Percentiles rank a stretch among this genome's conserved stretches.
Evolutionary conservation across 768 basidiomycete genomes (phyloP).

Genomic region (Mycena galericulata): DNA sequence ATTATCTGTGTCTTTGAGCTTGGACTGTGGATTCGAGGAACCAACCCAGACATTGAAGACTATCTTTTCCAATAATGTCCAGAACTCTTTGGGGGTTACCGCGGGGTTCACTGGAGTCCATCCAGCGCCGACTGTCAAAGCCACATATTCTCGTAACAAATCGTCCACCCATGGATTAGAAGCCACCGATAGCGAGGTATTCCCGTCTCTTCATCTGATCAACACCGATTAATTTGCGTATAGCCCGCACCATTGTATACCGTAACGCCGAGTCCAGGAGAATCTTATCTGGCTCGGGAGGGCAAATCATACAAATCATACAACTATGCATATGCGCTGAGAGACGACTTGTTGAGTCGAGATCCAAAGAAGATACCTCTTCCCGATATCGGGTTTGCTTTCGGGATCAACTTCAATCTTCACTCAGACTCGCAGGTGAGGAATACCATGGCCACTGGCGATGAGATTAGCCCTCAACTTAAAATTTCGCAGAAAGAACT

Average conservation of each 20-base stretch:
- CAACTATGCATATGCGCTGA: neutral
- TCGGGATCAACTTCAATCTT: neutral
- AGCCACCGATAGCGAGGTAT: slow-evolving; percentile 4
- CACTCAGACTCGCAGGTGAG: neutral
- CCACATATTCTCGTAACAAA: neutral
- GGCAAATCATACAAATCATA: neutral
- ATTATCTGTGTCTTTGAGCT: neutral
- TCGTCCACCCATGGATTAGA: neutral
- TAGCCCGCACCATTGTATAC: neutral
- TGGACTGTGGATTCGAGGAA: neutral
- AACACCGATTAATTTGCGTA: neutral
- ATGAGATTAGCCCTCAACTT: neutral
- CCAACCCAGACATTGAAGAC: slow-evolving; percentile 2
- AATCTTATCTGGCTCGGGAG: neutral
- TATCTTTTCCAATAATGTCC: neutral
- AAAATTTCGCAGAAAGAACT: neutral
- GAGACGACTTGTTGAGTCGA: neutral
- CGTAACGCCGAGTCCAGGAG: neutral
- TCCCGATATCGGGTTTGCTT: neutral
- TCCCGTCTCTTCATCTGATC: neutral
- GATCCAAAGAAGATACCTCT: neutral
- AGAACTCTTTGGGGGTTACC: neutral
- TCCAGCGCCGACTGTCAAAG: neutral
- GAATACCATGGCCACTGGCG: neutral
- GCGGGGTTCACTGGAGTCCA: neutral